Percentiles rank a stretch among this genome's conserved stretches.
Evolutionary conservation across 306 rosid genomes (phyloP).

Genomic region (Sophora flavescens): DNA sequence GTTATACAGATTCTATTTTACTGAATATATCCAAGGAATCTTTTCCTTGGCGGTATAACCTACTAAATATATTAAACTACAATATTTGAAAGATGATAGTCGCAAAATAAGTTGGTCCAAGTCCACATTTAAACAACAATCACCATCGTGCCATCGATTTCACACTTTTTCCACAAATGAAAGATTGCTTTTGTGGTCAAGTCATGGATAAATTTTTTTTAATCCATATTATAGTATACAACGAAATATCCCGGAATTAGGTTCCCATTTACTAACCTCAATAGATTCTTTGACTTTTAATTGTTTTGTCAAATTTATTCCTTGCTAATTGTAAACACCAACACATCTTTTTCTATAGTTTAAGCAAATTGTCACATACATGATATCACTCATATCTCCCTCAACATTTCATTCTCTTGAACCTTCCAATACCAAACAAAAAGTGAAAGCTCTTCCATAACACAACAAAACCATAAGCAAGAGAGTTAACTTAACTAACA

Average conservation of each 20-base stretch:
- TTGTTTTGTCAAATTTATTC: not conserved
- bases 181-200: not conserved
- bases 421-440: no score
- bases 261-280: slow-evolving; percentile 17
- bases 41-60: not conserved
- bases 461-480: no score
- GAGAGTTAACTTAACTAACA: slow-evolving; percentile 18
- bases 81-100: no score
- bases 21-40: not conserved
- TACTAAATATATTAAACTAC: not conserved
- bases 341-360: no score
- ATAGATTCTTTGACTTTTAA: slow-evolving; percentile 27
- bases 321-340: not conserved
- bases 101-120: not conserved
- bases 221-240: not conserved
- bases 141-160: not conserved
- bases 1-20: no score
- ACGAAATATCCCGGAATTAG: not conserved
- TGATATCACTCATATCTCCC: not conserved
- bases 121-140: not conserved
- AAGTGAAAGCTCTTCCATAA: no score
- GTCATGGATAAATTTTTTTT: not conserved
- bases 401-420: not conserved
- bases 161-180: slow-evolving; percentile 22
- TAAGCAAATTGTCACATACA: no score